Conservation (phyloP, 78 protist genomes). For the Planoprotostelium fungivorum region DNA sequence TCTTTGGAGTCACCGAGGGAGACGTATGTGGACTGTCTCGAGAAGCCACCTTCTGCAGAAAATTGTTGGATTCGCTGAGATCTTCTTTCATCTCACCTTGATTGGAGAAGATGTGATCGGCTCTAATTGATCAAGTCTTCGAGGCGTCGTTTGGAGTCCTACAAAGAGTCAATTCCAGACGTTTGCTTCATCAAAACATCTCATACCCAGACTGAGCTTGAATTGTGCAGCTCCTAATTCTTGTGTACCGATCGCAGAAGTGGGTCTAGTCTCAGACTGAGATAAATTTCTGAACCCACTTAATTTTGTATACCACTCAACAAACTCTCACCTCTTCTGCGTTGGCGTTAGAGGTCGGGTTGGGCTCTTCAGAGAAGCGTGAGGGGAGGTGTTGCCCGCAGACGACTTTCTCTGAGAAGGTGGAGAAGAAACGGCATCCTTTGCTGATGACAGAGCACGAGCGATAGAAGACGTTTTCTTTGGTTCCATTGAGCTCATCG, state of each 20-base stretch:
- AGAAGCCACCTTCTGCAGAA: background rate
- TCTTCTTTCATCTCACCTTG: background rate
- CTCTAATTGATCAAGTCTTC: background rate
- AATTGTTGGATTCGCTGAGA: too few relatives aligned
- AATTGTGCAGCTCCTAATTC: background rate
- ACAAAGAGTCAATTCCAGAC: background rate
- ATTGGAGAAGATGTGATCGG: background rate
- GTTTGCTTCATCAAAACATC: too few relatives aligned
- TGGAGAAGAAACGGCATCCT: background rate
- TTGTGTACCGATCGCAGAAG: background rate
- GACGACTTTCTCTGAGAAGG: background rate
- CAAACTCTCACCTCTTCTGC: background rate
- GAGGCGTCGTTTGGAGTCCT: background rate
- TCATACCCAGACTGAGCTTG: background rate
- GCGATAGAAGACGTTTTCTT: background rate
- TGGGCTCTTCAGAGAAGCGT: background rate
- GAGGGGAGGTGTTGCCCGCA: background rate
- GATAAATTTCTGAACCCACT: background rate
- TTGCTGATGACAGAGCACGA: background rate
- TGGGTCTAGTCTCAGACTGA: background rate
- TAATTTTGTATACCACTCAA: too few relatives aligned
- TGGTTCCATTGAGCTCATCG: too few relatives aligned
- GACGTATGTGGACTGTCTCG: background rate
- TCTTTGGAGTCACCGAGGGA: background rate
- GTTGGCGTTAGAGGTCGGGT: background rate